Evolutionary conservation across 2,329 filamentous ascomycete genomes (phyloP), one percentile per base, ranked within the genome.

Genomic region (Gyromitra esculenta): DNA sequence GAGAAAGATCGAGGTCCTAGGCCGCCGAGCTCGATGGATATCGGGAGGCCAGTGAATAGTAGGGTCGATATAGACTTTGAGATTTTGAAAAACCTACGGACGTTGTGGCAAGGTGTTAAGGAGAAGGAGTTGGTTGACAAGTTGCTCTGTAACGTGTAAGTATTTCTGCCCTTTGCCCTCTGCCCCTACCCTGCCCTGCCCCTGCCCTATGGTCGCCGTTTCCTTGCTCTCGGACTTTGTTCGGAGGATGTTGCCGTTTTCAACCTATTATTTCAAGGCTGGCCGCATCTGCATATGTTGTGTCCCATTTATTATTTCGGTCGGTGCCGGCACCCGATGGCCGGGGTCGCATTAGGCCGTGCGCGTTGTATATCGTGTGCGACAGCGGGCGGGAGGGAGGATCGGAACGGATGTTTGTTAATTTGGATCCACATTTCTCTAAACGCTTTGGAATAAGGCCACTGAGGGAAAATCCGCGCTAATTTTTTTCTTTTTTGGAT

Each of bases 61-160:
- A 85, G 86, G 43, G 87, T 89, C 8, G 91, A 94, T 18, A 89
- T 98, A 68, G 93, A 97, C 80, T 85, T 88, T 60, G 92, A 97
- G 79, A 89, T 97, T 37, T 84, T 98, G 63, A 89, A 94, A 54
- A 95, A 97, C 83, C 86, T 99, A 78, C 91, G 92, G 76, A 95
- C 94, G 1, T 87, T 98, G 81, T 98, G 94, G 94, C 94, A 98
- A 84, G 92, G 91, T 80, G 91, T 93, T 79, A 89, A 89, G 43
- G 91, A 95, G 79, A 88, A 91, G 37, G 87, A 90, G 18, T 84
- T 98, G 25, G 87, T 91, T 31, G 85, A 89, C 71, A 91, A 90
- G 59, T 48, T 77, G 18, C 62, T 77, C 21, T 65, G 43, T 41
- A 77, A 75, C 35, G 65, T 66, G 75, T 77, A 60, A 77, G 75